Base-by-base conservation (phyloP, 441 rosid genomes). In the Arabidopsis hybrid region DNA sequence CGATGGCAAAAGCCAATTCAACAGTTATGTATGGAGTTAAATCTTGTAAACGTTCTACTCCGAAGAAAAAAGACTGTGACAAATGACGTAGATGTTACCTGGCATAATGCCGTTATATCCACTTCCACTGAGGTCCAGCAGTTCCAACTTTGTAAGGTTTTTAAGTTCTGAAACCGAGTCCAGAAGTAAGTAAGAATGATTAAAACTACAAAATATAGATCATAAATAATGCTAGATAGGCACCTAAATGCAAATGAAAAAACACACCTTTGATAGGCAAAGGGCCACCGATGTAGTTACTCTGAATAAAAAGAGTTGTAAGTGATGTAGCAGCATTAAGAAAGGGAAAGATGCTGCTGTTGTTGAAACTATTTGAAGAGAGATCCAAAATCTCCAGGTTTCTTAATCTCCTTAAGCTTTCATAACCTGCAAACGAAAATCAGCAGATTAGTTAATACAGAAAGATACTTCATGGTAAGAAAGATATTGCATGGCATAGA, bases 111-210 rank as follows among this genome's bases (percentile, higher is more conserved):
- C 63, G 31, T 62, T 72, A 2, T 49, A n/a, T 0, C 0, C 1
- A 35, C 36, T 39, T 4, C 0, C 5, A 5, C 68, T 40, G 45
- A 61, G 45, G 21, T 71, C 45, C 35, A 62, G 13, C 11, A 62
- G 35, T 17, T 72, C 62, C 56, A 72, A 42, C 10, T 42, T 52
- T 40, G 52, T 60, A 21, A 51, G 51, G 17, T 61, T 2, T 31
- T 61, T 61, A 2, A 39, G 43, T 71, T 32, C 76, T 72, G 51
- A 53, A 72, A 72, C 13, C 7, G 5, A 71, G 39, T 70, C 21
- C 49, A 52, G 1, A 4, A 35, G 6, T 46, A 35, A 17, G 7
- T 31, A 46, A 71, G 14, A 61, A 52, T 8, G 39, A 51, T 49
- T 1, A 45, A 1, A 45, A 13, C 17, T 36, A 7, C 39, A 5